Conservation (phyloP, 805 yeast genomes). For the Kazachstania kunashirensis region DNA sequence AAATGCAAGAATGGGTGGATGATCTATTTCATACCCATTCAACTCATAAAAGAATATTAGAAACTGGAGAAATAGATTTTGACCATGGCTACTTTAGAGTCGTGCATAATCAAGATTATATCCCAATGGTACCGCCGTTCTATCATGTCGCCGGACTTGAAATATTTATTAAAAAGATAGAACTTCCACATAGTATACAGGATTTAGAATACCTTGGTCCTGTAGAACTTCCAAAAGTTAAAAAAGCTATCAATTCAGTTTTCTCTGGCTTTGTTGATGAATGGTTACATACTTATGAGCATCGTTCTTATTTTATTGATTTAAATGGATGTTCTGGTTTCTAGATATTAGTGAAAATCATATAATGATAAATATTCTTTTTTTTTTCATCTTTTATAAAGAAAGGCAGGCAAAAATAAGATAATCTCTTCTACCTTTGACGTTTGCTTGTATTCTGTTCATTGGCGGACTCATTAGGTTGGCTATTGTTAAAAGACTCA, state of each 20-base stretch:
- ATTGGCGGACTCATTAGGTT: too few relatives aligned
- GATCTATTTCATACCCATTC: conserved; percentile 33
- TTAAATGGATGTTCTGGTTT: conserved; percentile 29
- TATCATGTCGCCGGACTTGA: conserved; percentile 45
- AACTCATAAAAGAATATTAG: conserved; percentile 20
- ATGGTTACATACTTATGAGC: conserved; percentile 30
- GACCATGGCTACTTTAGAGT: conserved; percentile 42
- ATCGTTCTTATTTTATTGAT: conserved; percentile 31
- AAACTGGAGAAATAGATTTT: conserved; percentile 20
- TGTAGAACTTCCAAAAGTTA: conserved; percentile 2
- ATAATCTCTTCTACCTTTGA: too few relatives aligned
- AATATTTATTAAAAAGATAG: conserved; percentile 34
- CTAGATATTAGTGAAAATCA: conserved; percentile 5
- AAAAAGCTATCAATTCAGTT: neutral
- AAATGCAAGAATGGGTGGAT: conserved; percentile 45
- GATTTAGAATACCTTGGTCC: conserved; percentile 24
- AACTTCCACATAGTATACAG: conserved; percentile 24
- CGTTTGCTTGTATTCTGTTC: too few relatives aligned
- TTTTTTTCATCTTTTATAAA: too few relatives aligned
- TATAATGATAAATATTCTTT: neutral
- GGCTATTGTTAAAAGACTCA: too few relatives aligned
- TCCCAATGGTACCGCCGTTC: conserved; percentile 52
- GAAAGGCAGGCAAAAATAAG: too few relatives aligned
- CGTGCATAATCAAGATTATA: conserved; percentile 46
- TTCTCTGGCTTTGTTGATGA: conserved; percentile 8